Base-by-base conservation (phyloP, 306 rosid species). In the Cicer judaicum region DNA sequence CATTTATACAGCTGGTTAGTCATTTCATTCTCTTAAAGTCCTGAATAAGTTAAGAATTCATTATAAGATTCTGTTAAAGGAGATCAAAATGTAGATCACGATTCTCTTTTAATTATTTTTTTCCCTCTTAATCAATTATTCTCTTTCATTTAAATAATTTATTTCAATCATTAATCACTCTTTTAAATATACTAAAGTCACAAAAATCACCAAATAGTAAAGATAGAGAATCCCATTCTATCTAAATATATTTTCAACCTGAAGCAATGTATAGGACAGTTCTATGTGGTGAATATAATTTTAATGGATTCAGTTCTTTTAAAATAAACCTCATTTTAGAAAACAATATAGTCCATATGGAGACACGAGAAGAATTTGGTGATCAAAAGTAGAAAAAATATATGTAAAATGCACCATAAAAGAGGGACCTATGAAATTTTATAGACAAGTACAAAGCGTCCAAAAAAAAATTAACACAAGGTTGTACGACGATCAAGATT, bases 401-500 rank as follows among this genome's bases (percentile, higher is more conserved):
- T 5, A 29, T 7, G 50, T 39, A 49, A 70, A 76, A 38, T 57
- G 29, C 7, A 62, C 29, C 29, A 19, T 14, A 36, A 10, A 13
- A 64, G 2, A 62, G 6, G 14, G 43, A 36, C 18, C 64, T 66
- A 42, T 48, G 34, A 34, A 55, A 70, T 74, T 70, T 75, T 56
- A 21, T 21, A 1, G 29, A 1, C 2, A 21, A 41, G 68, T 12
- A 13, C 18, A 44, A 68, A 53, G 70, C 14, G 48, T 44, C 14
- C 48, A 13, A 19, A 19, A 14, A 3, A 59, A 60, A 13, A 60
- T 60, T 16, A 16, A 46, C 34, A 71, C 40, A 52, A 11, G 18
- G 61, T 16, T 49, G 49, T 59, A 38, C 47, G 63, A 48, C 7
- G 11, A 38, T 75, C 53, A 91, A 64, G 84, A 82, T 73, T 91